These are phyloP conservation scores for Fusarium brevicatenulatum DNA, from an alignment of 2,329 filamentous ascomycete genomes.

Conservation along the genomic window DNA sequence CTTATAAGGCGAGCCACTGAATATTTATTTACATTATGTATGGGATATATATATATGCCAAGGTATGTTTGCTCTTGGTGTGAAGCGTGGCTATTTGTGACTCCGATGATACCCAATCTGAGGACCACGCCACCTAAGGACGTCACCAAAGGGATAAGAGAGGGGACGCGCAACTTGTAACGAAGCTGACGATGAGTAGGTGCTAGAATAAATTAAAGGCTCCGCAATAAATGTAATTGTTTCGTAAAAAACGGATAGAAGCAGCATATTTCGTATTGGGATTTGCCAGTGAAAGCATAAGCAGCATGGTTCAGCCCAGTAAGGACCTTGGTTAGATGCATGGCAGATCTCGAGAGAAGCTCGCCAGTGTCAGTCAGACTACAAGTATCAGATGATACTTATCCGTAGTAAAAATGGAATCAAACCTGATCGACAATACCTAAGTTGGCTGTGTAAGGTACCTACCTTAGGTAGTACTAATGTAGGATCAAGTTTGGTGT, in stretches of 20 bases:
- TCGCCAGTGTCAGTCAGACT: neutral
- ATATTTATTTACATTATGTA: neutral
- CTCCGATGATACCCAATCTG: neutral
- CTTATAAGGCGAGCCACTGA: neutral
- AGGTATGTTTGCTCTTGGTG: neutral
- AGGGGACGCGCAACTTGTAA: constrained; percentile 19
- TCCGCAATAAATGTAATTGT: neutral
- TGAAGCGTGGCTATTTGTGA: neutral
- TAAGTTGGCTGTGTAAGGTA: constrained; percentile 1
- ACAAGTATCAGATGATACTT: neutral
- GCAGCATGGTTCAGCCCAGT: neutral
- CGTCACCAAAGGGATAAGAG: constrained; percentile 14
- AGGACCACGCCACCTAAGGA: constrained; percentile 23
- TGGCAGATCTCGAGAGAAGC: neutral
- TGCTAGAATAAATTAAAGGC: neutral
- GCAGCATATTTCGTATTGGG: neutral
- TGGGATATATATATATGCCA: neutral
- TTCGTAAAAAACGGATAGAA: too few relatives aligned
- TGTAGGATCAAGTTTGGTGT: constrained; percentile 5
- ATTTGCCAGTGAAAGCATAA: neutral
- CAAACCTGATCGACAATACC: neutral
- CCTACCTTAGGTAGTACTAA: too few relatives aligned
- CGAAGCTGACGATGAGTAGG: neutral
- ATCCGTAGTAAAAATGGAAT: neutral
- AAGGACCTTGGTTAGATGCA: neutral